Evolutionary conservation across 1,284 basidiomycete genomes (phyloP), one percentile per base, ranked within the genome.

Genomic region (Xerocomus amazonicus): DNA sequence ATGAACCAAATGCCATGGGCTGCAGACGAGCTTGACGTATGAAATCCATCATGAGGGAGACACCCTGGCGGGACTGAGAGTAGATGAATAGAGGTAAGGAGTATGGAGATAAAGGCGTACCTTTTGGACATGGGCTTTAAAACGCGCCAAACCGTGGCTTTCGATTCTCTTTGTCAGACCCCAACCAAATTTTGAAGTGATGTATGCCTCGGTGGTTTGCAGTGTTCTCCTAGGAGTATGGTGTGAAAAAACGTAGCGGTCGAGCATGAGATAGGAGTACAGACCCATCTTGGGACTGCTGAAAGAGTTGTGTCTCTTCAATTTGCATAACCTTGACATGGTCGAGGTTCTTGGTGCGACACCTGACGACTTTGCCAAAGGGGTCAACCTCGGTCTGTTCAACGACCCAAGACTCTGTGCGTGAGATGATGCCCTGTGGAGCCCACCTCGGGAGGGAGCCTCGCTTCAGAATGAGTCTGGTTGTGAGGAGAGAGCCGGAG

Each of bases 401-500:
- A 55, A 95, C 72, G 46, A 95, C 83, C 92, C 91, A 96, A 10
- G 77, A 87, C 73, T 86, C 92, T 45, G 81, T 82, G 60, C 81
- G 81, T 14, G 76, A 78, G 43, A 90, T 74, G 61, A 89, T 88
- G 38, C 90, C 89, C 60, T 82, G 78, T 3, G 89, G 90, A 14
- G 88, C 90, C 95, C 95, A 98, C 63, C 85, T 80, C 3, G 95
- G 95, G 47, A 97, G 74, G 12, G 90, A 82, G 9, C 94, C 94
- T 35, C 85, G 80, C 73, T 98, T 98, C 60, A 97, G 79, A 59
- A 98, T 92, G 55, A 98, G 84, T 23, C 95, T 84, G 1, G 88
- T 90, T 1, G 94, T 97, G 48, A 85, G 70, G n/a, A 98, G 79
- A 10, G 87, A 82, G 26, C 92, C 90, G 1, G 75, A 70, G 16